Evolutionary conservation across 352 stramenopile species (phyloP), one percentile per base, ranked within the genome.

Genomic region (Saprolegnia parasitica): DNA sequence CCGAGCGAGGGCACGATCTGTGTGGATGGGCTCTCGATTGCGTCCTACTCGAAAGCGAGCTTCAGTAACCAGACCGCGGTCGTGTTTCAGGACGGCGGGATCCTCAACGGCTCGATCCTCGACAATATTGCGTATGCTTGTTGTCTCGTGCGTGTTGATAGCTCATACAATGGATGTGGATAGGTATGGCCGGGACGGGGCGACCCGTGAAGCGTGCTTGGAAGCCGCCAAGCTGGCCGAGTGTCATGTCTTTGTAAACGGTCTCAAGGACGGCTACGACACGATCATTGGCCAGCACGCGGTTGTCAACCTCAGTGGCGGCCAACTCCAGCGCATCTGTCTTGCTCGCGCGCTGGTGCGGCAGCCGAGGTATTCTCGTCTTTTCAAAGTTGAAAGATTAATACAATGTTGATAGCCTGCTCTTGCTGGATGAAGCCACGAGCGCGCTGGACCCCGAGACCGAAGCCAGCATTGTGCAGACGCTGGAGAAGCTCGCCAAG

Each of bases 1-100:
- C 81, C 86, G 9, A 86, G 92, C 65, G 81, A 83, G 15, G 86
- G 87, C 42, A 85, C 78, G 58, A 94, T 96, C 46, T 83, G 86
- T 40, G 68, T 96, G 15, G 86, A 95, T 72, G 76, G 81, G 23
- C 81, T 91, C 72, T n/a, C n/a, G n/a, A n/a, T n/a, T n/a, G n/a
- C n/a, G n/a, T n/a, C n/a, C 72, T 94, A 91, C 64, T 92, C 83
- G 9, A 93, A 90, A 67, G 81, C 87, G 68, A 93, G 84, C 24
- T 93, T 93, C 60, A 93, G 92, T 82, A 78, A 90, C 62, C 87
- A 96, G 72, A 93, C 83, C 23, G 86, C 86, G 0, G 84, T 94
- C 4, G 86, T 94, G 65, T 95, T 95, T 65, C 87, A 95, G 68
- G 87, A 95, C 72, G 86, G 86, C 56, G 86, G 86, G 23, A 94